Conservation (phyloP, 1,284 basidiomycete genomes). For the Rhizoctonia solani region DNA sequence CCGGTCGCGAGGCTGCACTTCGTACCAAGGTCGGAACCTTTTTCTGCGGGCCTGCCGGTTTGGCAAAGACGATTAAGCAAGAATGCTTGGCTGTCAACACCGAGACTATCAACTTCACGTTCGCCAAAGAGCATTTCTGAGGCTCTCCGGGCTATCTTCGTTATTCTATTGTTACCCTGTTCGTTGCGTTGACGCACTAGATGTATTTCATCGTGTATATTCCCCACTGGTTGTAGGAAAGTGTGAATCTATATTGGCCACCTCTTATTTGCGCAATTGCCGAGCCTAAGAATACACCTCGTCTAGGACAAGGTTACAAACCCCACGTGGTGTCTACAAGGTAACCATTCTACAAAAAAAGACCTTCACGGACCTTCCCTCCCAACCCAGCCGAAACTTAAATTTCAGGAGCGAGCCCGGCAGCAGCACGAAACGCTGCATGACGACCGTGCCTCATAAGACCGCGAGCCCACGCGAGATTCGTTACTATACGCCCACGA, state of each 20-base stretch:
- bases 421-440: conserved; percentile 69
- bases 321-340: conserved; percentile 10
- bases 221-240: conserved; percentile 1
- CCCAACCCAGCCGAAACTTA: not conserved
- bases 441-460: conserved; percentile 58
- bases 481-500: conserved; percentile 62
- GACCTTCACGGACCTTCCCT: not conserved
- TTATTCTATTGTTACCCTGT: not conserved
- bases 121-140: conserved; percentile 66
- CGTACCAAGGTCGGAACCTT: conserved; percentile 84
- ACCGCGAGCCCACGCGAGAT: conserved; percentile 68
- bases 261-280: not conserved
- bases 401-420: conserved; percentile 55
- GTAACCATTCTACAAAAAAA: conserved; percentile 3
- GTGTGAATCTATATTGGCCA: not conserved
- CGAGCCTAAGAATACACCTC: not conserved
- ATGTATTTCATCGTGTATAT: conserved; percentile 9
- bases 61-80: conserved; percentile 75
- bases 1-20: conserved; percentile 72
- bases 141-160: not conserved
- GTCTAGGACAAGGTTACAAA: conserved; percentile 1
- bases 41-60: conserved; percentile 76
- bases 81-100: conserved; percentile 62
- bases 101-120: conserved; percentile 68
- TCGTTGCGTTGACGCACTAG: conserved; percentile 30